Evolutionary conservation across 2,329 filamentous ascomycete species (phyloP).

Genomic region (Botrytis deweyae): DNA sequence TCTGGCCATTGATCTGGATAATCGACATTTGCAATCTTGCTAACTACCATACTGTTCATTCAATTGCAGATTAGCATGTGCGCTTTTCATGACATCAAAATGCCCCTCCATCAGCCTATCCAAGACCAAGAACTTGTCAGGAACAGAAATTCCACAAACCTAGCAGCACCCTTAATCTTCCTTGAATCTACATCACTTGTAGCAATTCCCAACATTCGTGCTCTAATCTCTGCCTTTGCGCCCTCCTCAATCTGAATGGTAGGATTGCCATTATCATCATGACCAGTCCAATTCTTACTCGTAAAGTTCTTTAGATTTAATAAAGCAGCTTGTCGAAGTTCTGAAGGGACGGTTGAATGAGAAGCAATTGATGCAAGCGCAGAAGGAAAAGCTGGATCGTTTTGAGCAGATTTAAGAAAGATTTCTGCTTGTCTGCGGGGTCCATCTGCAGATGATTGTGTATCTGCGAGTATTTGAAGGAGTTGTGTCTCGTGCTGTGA

Average conservation of each 20-base stretch:
- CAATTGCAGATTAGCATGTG: conserved; percentile 21
- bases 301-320: conserved; percentile 81
- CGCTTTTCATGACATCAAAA: neutral
- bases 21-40: conserved; percentile 90
- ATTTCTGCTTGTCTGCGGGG: conserved; percentile 82
- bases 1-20: conserved; percentile 95
- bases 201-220: conserved; percentile 73
- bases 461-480: conserved; percentile 81
- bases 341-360: conserved; percentile 68
- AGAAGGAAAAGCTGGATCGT: conserved; percentile 69
- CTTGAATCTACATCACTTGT: conserved; percentile 70
- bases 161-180: conserved; percentile 86
- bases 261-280: conserved; percentile 58
- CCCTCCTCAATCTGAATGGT: conserved; percentile 67
- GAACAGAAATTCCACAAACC: conserved; percentile 51
- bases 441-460: conserved; percentile 72
- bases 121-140: neutral
- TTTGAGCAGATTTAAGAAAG: conserved; percentile 44
- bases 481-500: conserved; percentile 85
- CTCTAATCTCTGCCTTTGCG: conserved; percentile 71
- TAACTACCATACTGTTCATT: conserved; percentile 63
- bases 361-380: conserved; percentile 79
- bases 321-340: conserved; percentile 80
- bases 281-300: conserved; percentile 76
- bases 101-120: neutral